Conservation (phyloP, 1,284 basidiomycete species). For the Ganoderma meredithae region DNA sequence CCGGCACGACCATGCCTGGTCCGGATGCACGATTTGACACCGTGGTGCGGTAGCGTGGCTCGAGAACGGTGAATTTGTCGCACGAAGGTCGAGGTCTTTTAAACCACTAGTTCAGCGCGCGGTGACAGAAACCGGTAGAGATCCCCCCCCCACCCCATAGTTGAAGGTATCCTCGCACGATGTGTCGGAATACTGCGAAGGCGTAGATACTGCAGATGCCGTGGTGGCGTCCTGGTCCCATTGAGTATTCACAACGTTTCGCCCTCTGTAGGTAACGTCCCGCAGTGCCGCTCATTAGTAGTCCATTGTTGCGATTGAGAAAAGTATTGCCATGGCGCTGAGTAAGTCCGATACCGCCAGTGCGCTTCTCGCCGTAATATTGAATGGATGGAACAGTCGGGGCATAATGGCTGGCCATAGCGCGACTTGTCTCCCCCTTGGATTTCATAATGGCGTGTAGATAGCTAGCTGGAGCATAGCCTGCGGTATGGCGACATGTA, state of each 20-base stretch:
- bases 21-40: neutral
- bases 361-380: neutral
- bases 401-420: neutral
- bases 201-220: neutral
- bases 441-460: neutral
- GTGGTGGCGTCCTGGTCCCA: neutral
- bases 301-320: neutral
- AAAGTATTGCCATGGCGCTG: neutral
- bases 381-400: neutral
- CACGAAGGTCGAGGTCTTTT: neutral
- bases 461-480: neutral
- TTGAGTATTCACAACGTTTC: neutral
- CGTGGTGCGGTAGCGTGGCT: neutral
- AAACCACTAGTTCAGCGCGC: neutral
- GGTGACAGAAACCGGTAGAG: too few relatives aligned
- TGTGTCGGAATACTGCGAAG: neutral
- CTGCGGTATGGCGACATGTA: neutral
- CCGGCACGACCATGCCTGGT: neutral
- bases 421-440: neutral
- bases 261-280: neutral
- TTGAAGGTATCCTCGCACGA: neutral
- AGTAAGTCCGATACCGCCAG: neutral
- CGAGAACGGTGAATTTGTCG: neutral
- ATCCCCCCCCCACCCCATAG: neutral
- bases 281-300: neutral